Percentiles rank a stretch among this genome's conserved stretches.
Evolutionary conservation across 2,329 filamentous ascomycete species (phyloP).

Genomic region (Aspergillus fumigatus): DNA sequence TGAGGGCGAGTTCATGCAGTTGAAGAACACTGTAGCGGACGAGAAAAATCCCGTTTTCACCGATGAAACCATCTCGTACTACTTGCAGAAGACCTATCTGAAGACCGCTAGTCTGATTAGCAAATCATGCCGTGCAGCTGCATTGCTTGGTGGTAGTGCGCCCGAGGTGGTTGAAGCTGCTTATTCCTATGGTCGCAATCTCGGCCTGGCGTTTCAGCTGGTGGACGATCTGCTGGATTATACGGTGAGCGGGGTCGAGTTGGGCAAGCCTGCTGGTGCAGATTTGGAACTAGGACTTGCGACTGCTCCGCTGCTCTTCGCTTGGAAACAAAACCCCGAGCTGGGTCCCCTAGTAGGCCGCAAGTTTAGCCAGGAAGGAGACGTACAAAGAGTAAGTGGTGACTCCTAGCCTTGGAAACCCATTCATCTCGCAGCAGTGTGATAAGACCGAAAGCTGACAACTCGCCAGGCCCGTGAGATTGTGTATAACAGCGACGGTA

Average conservation of each 20-base stretch:
- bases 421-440: background rate
- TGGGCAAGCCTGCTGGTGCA: constrained; percentile 92
- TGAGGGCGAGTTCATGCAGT: constrained; percentile 98
- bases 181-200: constrained; percentile 86
- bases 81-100: constrained; percentile 96
- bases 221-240: constrained; percentile 99
- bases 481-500: constrained; percentile 76
- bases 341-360: constrained; percentile 84
- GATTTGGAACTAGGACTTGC: constrained; percentile 90
- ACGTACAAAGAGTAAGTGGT: constrained; percentile 70
- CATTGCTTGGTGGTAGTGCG: constrained; percentile 74
- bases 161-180: constrained; percentile 80
- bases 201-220: constrained; percentile 92
- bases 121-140: constrained; percentile 88
- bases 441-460: background rate
- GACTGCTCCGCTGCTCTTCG: constrained; percentile 89
- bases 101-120: constrained; percentile 95
- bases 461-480: constrained; percentile 70
- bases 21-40: constrained; percentile 90
- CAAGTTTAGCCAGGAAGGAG: constrained; percentile 79
- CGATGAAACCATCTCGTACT: constrained; percentile 85
- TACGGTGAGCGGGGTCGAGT: constrained; percentile 74
- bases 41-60: constrained; percentile 81
- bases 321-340: constrained; percentile 84
- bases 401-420: background rate